Evolutionary conservation across 768 basidiomycete genomes (phyloP), one percentile per base, ranked within the genome.

Genomic region (Tylopilus sp.): DNA sequence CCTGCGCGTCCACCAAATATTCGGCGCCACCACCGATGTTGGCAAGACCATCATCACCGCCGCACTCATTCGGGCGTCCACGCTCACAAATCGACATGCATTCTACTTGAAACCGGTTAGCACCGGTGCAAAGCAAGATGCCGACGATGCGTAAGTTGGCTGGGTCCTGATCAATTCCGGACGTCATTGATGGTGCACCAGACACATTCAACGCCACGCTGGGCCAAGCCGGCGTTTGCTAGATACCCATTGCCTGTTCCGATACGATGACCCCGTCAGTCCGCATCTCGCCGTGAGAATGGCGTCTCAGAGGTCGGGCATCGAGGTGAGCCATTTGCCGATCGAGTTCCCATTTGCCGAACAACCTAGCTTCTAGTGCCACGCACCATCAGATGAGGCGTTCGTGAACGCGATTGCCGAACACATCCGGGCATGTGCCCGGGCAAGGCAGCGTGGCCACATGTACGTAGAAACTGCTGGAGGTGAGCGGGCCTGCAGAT

Each of bases 21-120:
- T 97, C 63, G 95, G 95, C 28, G 93, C 95, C 1, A 97, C 95
- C 70, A 98, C 95, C 2, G 85, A 93, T 69, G 94, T 98, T 44
- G 95, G 95, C 23, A 98, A 98, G 71, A 97, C 95, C 0, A 79
- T 98, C 51, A 73, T 98, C 48, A 88, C 91, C 1, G 81, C 93
- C 2, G 91, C 91, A 1, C 82, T 98, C 31, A 80, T 85, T 40
- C 78, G 89, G 31, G 86, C 90, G 0, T 89, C 90, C n/a, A 84
- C 84, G 0, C 66, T 76, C 2, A 71, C 67, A 48, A 72, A 75
- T 22, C 73, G 74, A 3, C 63, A 70, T 33, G 83, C 83, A 0
- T 82, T 81, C 58, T 91, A 91, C 56, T 72, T 91, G 48, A 98
- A 98, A 63, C 95, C 95, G 0, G 83, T 98, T 53, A 95, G 92